phyloP scores from a whole-genome alignment of 1,284 basidiomycete genomes.

The Cutaneotrichosporon cavernicola region DNA sequence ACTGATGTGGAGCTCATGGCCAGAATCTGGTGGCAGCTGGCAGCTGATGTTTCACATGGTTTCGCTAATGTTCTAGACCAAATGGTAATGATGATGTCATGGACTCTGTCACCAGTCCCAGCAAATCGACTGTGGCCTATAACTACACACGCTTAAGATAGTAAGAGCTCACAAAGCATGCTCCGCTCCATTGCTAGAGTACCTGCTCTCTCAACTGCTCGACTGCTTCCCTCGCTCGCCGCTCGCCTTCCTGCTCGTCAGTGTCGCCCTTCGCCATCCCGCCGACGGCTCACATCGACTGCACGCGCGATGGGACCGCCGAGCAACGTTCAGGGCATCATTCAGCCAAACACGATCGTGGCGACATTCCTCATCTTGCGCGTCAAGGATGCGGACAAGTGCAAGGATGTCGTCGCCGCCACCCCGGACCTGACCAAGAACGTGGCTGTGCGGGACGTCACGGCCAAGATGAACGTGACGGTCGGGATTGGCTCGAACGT shows the following conservation, averaged over 20 bases:
- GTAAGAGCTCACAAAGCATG: not conserved
- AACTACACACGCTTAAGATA: not conserved
- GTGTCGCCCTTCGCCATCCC: not conserved
- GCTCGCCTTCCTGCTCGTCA: not conserved
- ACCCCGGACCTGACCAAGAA: conserved; percentile 19
- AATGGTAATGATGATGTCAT: not conserved
- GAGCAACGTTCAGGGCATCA: conserved; percentile 16
- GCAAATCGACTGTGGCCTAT: not conserved
- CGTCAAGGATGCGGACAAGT: conserved; percentile 18
- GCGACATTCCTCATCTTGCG: conserved; percentile 33
- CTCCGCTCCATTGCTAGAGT: not conserved
- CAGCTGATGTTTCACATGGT: too few species aligned
- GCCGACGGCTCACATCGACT: not conserved
- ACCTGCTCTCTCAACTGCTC: not conserved
- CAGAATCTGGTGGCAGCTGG: not conserved
- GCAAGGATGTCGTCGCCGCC: conserved; percentile 9
- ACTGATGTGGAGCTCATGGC: not conserved
- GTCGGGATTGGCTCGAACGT: conserved; percentile 22
- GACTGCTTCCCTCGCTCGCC: not conserved
- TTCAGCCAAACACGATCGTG: conserved; percentile 15
- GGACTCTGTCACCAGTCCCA: too few species aligned
- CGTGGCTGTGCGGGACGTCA: conserved; percentile 19
- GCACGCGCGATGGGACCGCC: not conserved
- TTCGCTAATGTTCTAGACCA: not conserved
- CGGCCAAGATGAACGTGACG: conserved; percentile 11